A percentile compares a stretch with the other conserved stretches of the same genome.
Evolutionary conservation across 176 grass and related monocot genomes (phyloP).

Genomic region (Rhipidocladum racemiflorum): DNA sequence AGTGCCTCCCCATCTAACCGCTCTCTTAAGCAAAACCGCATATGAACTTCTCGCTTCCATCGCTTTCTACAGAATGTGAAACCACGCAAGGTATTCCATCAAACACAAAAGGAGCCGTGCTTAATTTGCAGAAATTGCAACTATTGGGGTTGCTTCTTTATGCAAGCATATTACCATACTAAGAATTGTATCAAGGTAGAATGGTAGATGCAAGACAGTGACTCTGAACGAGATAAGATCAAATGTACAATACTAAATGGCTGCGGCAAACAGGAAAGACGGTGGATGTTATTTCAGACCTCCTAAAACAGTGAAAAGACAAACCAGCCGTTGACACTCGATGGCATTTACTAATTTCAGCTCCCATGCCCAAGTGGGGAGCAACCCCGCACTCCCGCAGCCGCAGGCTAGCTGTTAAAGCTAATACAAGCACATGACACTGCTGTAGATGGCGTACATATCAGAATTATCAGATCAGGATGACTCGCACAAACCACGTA

Average conservation of each 20-base stretch:
- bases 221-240: neutral
- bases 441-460: neutral
- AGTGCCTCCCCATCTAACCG: neutral
- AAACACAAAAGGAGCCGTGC: neutral
- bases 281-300: neutral
- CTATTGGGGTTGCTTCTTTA: slow-evolving; percentile 16
- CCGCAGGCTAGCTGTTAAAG: neutral
- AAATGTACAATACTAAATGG: neutral
- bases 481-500: neutral
- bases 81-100: neutral
- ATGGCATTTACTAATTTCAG: neutral
- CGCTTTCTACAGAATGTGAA: neutral
- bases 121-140: neutral
- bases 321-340: neutral
- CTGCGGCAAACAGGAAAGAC: neutral
- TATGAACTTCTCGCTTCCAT: neutral
- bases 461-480: neutral
- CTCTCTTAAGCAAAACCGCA: neutral
- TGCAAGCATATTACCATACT: neutral
- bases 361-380: neutral
- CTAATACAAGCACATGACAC: neutral
- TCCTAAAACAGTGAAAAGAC: neutral
- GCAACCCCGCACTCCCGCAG: neutral
- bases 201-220: neutral
- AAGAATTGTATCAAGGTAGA: neutral